phyloP scores from a whole-genome alignment of 1,284 basidiomycete species.

The Ustilago sp. region DNA sequence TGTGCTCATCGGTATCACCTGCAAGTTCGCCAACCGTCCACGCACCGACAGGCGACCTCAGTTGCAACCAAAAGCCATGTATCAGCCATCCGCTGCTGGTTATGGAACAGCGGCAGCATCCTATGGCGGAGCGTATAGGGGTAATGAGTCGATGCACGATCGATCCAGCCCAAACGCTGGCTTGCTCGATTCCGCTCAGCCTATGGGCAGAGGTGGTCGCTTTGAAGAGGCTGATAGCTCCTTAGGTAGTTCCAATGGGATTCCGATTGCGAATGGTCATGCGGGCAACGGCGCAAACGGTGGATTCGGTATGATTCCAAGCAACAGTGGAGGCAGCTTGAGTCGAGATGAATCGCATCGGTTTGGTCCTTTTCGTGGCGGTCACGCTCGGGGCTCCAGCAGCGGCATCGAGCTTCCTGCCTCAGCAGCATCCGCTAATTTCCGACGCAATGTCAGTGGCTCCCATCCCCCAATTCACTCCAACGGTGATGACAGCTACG shows the following conservation, averaged over 20 bases:
- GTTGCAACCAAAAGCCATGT: conserved; percentile 33
- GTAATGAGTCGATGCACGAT: conserved; percentile 36
- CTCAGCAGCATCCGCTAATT: conserved; percentile 43
- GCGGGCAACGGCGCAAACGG: conserved; percentile 9
- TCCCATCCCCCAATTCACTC: conserved; percentile 44
- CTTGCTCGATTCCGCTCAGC: conserved; percentile 44
- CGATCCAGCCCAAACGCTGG: conserved; percentile 38
- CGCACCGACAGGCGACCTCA: conserved; percentile 23
- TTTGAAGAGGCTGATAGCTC: conserved; percentile 42
- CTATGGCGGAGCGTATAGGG: conserved; percentile 8
- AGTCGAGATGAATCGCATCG: conserved; percentile 29
- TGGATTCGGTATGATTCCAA: conserved; percentile 34
- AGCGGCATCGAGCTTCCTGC: conserved; percentile 49
- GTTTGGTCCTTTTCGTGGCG: conserved; percentile 18
- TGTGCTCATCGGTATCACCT: conserved; percentile 44
- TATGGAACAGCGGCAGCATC: conserved; percentile 35
- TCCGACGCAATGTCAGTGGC: conserved; percentile 48
- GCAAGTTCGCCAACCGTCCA: conserved; percentile 46
- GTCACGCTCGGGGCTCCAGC: conserved; percentile 46
- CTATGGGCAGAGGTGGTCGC: conserved; percentile 51
- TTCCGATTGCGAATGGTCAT: conserved; percentile 7
- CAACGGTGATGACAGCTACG: conserved; percentile 25
- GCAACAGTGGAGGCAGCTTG: conserved; percentile 39
- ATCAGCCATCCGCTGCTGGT: conserved; percentile 52
- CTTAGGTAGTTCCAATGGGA: conserved; percentile 33